Conservation (phyloP, 495 filamentous ascomycete genomes). For the Podospora anserina region DNA sequence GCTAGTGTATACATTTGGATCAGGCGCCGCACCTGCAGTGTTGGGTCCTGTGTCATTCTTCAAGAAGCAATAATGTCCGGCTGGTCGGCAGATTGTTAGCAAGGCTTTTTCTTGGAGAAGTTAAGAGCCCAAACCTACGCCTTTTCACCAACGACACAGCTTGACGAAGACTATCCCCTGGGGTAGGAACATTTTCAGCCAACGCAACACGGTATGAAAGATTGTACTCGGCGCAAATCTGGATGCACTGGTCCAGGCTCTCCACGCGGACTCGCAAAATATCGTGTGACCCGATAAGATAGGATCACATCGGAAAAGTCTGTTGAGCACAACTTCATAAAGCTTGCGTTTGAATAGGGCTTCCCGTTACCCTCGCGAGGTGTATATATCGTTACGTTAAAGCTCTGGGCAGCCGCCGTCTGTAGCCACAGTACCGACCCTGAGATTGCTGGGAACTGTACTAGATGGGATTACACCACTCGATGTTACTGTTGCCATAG, state of each 20-base stretch:
- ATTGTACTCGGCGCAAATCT: not conserved
- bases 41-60: not conserved
- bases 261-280: not conserved
- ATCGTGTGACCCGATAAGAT: not conserved
- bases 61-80: not conserved
- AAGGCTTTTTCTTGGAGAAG: not conserved
- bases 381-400: conserved; percentile 26
- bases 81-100: not conserved
- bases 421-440: conserved; percentile 8
- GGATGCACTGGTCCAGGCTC: not conserved
- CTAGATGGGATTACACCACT: too few relatives aligned
- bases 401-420: conserved; percentile 32
- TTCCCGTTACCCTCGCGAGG: conserved; percentile 29
- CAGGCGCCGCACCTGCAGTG: not conserved
- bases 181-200: too few relatives aligned
- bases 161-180: not conserved
- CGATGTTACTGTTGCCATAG: too few relatives aligned
- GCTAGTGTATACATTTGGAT: not conserved
- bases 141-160: not conserved
- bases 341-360: not conserved
- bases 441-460: too few relatives aligned
- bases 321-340: not conserved
- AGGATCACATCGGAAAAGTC: too few relatives aligned
- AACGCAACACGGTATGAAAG: too few relatives aligned
- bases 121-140: not conserved